Conservation (phyloP, 345 rosid species). For the Iberis pinnata region DNA sequence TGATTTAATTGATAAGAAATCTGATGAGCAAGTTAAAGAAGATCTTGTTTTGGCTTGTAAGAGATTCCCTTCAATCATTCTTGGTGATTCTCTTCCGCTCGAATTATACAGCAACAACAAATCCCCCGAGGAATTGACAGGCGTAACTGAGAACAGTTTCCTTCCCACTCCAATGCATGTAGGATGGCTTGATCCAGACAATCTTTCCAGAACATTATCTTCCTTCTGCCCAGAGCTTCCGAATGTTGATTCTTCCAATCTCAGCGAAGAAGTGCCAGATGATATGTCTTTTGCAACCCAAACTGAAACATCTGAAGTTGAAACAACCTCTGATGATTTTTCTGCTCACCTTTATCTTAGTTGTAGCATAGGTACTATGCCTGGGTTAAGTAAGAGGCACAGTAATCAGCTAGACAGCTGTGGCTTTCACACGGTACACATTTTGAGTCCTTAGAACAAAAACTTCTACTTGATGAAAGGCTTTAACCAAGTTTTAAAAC, state of each 20-base stretch:
- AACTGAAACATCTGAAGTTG: slow-evolving; percentile 30
- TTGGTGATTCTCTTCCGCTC: slow-evolving; percentile 57
- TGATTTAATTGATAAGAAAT: slow-evolving; percentile 42
- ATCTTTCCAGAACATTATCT: slow-evolving; percentile 40
- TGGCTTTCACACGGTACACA: slow-evolving; percentile 79
- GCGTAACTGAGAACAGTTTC: slow-evolving; percentile 29
- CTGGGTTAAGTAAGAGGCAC: slow-evolving; percentile 66
- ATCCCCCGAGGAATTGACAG: slow-evolving; percentile 26
- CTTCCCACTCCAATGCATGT: slow-evolving; percentile 31
- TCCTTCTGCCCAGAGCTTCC: slow-evolving; percentile 35
- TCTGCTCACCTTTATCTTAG: slow-evolving; percentile 43
- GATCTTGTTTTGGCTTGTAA: slow-evolving; percentile 54
- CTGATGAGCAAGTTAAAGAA: slow-evolving; percentile 33
- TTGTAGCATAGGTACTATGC: slow-evolving; percentile 43
- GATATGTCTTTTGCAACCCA: slow-evolving; percentile 26
- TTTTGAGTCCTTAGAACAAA: slow-evolving; percentile 10
- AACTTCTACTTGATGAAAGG: slow-evolving; percentile 10
- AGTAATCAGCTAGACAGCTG: slow-evolving; percentile 50
- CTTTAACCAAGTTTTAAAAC: slow-evolving; percentile 19
- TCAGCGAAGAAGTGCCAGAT: slow-evolving; percentile 29
- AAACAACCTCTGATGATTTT: slow-evolving; percentile 28
- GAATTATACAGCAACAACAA: slow-evolving; percentile 46
- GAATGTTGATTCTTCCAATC: slow-evolving; percentile 33
- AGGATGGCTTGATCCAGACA: slow-evolving; percentile 43
- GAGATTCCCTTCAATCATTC: slow-evolving; percentile 66